Evolutionary conservation across 768 basidiomycete species (phyloP).

Genomic region (Lentinula sp.): DNA sequence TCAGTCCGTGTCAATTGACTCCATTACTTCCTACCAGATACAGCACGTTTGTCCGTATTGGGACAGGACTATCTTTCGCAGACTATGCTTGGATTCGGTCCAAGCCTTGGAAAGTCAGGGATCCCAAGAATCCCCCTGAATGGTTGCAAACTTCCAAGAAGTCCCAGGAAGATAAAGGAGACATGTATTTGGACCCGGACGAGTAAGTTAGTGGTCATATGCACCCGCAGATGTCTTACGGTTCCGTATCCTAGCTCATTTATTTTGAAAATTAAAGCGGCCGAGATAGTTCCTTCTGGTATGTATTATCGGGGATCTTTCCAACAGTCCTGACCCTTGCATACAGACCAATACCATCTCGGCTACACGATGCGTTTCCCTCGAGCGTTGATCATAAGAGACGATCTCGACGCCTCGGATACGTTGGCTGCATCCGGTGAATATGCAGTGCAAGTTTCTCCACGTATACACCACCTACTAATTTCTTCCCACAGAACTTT

Average conservation of each 20-base stretch:
- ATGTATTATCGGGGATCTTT: constrained; percentile 1
- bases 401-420: constrained; percentile 67
- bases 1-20: neutral
- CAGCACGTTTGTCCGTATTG: constrained; percentile 83
- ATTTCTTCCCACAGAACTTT: constrained; percentile 32
- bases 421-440: constrained; percentile 67
- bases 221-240: neutral
- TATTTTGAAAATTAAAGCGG: constrained; percentile 88
- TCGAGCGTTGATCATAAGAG: constrained; percentile 71
- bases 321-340: neutral
- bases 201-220: constrained; percentile 50
- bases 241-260: constrained; percentile 63
- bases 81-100: constrained; percentile 83
- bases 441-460: neutral
- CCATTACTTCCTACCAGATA: constrained; percentile 44
- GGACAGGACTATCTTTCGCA: constrained; percentile 78
- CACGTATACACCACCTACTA: neutral
- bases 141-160: constrained; percentile 61
- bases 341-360: constrained; percentile 74
- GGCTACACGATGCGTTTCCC: constrained; percentile 95
- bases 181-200: constrained; percentile 84
- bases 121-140: constrained; percentile 63
- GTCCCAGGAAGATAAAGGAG: constrained; percentile 75
- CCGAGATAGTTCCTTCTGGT: constrained; percentile 82
- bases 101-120: constrained; percentile 81